Evolutionary conservation across 495 filamentous ascomycete genomes (phyloP).

Genomic region (Tuber aestivum): DNA sequence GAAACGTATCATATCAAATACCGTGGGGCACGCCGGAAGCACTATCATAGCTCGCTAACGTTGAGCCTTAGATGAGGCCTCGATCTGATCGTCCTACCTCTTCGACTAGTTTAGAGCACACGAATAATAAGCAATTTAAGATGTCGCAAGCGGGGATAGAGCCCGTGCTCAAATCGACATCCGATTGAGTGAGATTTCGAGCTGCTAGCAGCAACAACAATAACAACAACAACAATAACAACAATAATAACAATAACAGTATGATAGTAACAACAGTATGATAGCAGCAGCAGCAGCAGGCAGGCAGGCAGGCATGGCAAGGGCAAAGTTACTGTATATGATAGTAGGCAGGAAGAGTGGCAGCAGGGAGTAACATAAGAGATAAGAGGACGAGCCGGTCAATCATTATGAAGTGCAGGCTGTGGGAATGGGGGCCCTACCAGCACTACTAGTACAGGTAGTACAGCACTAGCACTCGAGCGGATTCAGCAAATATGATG

Average conservation of each 20-base stretch:
- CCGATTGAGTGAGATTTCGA: constrained; percentile 26
- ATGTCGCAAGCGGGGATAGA: constrained; percentile 39
- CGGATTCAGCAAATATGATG: background rate
- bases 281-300: too few species aligned
- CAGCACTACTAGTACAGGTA: background rate
- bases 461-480: background rate
- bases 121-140: constrained; percentile 16
- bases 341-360: background rate
- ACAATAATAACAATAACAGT: background rate
- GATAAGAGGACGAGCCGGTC: background rate
- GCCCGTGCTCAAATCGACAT: constrained; percentile 37
- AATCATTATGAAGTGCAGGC: background rate
- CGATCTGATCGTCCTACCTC: constrained; percentile 36
- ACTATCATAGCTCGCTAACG: background rate
- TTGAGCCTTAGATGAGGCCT: constrained; percentile 14
- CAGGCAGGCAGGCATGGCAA: background rate
- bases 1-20: constrained; percentile 3
- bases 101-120: constrained; percentile 15
- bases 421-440: background rate
- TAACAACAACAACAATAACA: too few species aligned
- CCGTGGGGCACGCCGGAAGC: background rate
- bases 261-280: too few species aligned
- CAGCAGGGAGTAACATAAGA: background rate
- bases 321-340: background rate
- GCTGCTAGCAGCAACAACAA: background rate